Conservation (phyloP, 495 filamentous ascomycete genomes). For the Penicillium manginii region DNA sequence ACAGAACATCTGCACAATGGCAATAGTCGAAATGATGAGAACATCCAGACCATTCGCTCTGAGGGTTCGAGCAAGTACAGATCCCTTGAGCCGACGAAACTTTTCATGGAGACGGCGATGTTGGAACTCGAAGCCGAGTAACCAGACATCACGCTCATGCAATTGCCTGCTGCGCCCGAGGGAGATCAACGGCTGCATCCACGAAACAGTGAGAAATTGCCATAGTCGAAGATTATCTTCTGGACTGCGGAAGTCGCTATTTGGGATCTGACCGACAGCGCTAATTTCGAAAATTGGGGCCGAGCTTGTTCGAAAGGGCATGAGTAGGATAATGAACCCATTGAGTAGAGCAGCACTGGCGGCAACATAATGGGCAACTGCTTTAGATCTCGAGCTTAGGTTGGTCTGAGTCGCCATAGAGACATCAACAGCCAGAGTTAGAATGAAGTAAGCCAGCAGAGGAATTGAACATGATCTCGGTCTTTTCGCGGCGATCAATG, state of each 20-base stretch:
- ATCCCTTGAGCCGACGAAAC: conserved; percentile 73
- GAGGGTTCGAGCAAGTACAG: conserved; percentile 68
- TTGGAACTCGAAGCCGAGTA: conserved; percentile 74
- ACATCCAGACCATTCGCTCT: conserved; percentile 78
- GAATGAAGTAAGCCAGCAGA: conserved; percentile 37
- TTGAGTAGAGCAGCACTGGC: conserved; percentile 44
- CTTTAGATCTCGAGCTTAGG: conserved; percentile 26
- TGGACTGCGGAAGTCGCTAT: conserved; percentile 68
- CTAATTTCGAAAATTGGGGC: conserved; percentile 66
- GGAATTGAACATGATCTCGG: conserved; percentile 48
- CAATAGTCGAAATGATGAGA: conserved; percentile 63
- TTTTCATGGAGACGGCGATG: conserved; percentile 69
- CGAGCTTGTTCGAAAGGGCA: conserved; percentile 70
- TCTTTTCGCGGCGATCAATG: conserved; percentile 51
- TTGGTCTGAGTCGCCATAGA: conserved; percentile 34
- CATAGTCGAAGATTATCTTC: conserved; percentile 78
- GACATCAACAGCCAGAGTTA: conserved; percentile 45
- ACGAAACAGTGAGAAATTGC: conserved; percentile 83
- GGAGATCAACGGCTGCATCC: conserved; percentile 75
- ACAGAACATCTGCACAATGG: conserved; percentile 62
- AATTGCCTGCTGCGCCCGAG: conserved; percentile 64
- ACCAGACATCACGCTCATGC: conserved; percentile 79
- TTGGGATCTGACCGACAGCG: conserved; percentile 58
- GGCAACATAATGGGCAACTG: conserved; percentile 44
- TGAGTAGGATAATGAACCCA: conserved; percentile 61